phyloP scores from a whole-genome alignment of 192 early-diverging fungal genomes.

The Umbelopsis vinacea region DNA sequence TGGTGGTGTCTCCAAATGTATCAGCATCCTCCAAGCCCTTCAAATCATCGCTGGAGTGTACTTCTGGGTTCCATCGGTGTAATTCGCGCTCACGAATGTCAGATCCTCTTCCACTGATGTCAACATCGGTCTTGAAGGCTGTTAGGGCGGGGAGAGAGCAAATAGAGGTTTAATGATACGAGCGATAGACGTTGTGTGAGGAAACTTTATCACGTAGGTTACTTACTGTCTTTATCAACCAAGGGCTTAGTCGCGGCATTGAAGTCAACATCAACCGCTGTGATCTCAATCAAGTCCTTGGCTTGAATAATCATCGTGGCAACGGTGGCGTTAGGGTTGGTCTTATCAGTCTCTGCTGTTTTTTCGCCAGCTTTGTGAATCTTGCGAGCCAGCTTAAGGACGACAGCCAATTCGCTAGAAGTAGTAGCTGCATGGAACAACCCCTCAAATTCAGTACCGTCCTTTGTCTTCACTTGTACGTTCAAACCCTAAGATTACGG shows the following conservation, averaged over 20 bases:
- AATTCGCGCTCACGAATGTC: constrained; percentile 80
- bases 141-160: constrained; percentile 7
- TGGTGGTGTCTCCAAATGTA: constrained; percentile 31
- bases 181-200: neutral
- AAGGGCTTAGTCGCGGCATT: constrained; percentile 40
- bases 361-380: constrained; percentile 22
- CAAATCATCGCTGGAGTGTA: constrained; percentile 41
- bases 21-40: constrained; percentile 24
- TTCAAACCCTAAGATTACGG: constrained; percentile 59
- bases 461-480: constrained; percentile 61
- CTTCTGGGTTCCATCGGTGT: constrained; percentile 84
- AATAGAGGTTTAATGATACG: neutral
- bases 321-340: constrained; percentile 39
- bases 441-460: constrained; percentile 69
- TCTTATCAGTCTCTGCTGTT: constrained; percentile 41
- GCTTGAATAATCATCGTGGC: constrained; percentile 59
- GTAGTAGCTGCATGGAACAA: constrained; percentile 67
- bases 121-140: constrained; percentile 89
- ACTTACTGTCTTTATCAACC: constrained; percentile 56
- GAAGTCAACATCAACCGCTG: constrained; percentile 57
- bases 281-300: constrained; percentile 70
- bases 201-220: no score
- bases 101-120: constrained; percentile 73
- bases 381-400: constrained; percentile 61
- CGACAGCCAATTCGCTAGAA: constrained; percentile 65